Evolutionary conservation across 2,329 filamentous ascomycete genomes (phyloP), one percentile per base, ranked within the genome.

Genomic region (Fusarium sp.): DNA sequence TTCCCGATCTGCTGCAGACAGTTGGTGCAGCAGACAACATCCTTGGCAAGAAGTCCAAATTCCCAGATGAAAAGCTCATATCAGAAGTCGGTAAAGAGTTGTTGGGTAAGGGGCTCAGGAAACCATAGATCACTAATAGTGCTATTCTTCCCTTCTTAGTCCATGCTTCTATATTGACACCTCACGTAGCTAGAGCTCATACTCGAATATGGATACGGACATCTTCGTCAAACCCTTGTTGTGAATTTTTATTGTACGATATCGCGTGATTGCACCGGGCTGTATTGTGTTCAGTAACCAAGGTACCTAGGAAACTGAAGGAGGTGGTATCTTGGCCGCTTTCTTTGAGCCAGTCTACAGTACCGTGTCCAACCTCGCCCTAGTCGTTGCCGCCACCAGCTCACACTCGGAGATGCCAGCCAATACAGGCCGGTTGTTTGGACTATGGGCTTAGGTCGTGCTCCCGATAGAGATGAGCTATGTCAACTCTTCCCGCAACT

Each of bases 1-100:
- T 98, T n/a, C 85, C 91, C 16, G 94, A 97, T 79, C 82, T 97
- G n/a, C 87, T 95, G 72, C 88, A 89, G 62, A 91, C 91, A 1
- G 88, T 98, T 86, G 94, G 95, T 79, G 93, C 94, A 0, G 85
- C 87, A 36, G 89, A 88, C 7, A 91, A 89, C 1, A 85, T 97
- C 3, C 65, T 86, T 39, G 83, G 78, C 3, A 94, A 92, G 81
- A 86, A 86, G 67, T 84, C 85, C 60, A 76, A 79, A 3, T 91
- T 93, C 72, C 85, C 87, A 3, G 82, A 86, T 18, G 87, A 92
- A 80, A 82, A 85, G 57, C 80, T 94, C 48, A 79, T 94, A 22
- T 69, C 61, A 4, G 88, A 90, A 76, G 83, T 90, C n/a, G 88
- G 86, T 5, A 68, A 65, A 9, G 87, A 88, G 74, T 71, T 90